phyloP scores from a whole-genome alignment of 306 rosid genomes.

The Ziziphus jujuba region DNA sequence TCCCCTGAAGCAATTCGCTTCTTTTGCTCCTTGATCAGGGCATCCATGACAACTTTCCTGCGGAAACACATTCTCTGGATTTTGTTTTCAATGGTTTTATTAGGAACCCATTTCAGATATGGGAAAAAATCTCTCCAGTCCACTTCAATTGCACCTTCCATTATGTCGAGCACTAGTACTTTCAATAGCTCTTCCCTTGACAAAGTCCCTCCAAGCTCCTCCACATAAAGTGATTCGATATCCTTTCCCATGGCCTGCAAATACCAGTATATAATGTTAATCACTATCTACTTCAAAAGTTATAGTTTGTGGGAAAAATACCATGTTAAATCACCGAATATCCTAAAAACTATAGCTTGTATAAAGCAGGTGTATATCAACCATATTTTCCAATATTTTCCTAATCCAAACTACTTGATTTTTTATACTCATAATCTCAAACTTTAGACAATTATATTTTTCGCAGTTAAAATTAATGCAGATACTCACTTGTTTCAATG shows the following conservation, averaged over 20 bases:
- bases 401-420: background rate
- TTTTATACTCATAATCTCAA: background rate
- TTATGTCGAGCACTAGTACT: conserved; percentile 64
- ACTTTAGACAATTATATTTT: background rate
- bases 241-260: conserved; percentile 69
- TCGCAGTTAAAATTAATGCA: background rate
- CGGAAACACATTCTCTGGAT: conserved; percentile 33
- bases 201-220: conserved; percentile 50
- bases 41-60: conserved; percentile 57
- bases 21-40: conserved; percentile 61
- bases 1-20: conserved; percentile 70
- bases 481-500: conserved; percentile 72
- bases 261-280: conserved; percentile 9
- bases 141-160: conserved; percentile 95
- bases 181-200: conserved; percentile 55
- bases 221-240: conserved; percentile 62
- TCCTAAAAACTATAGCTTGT: no score
- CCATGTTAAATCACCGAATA: no score
- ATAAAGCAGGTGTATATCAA: no score
- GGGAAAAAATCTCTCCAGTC: conserved; percentile 99
- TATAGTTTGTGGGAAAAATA: no score
- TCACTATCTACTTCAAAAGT: no score
- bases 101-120: conserved; percentile 88
- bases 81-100: conserved; percentile 51
- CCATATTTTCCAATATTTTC: no score